Evolutionary conservation across 441 rosid genomes (phyloP), one percentile per base, ranked within the genome.

Genomic region (Populus trichocarpa): DNA sequence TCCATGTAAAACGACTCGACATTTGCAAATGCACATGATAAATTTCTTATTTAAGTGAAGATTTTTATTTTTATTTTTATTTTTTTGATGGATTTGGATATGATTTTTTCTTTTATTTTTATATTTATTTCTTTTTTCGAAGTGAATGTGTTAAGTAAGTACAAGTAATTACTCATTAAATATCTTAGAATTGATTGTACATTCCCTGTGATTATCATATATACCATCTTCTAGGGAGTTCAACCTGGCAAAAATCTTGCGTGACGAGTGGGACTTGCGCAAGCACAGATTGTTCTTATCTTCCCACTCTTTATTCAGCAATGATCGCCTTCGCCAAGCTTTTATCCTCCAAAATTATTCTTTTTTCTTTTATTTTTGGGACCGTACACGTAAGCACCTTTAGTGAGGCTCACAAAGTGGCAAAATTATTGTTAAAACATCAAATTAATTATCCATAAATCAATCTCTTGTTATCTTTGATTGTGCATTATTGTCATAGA

Each of bases 231-330:
- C 32, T 33, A 1, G 8, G 8, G 8, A 33, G 8, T 33, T 33
- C 36, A 33, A 33, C 36, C 77, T 72, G 81, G 75, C 40, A 79
- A 35, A 35, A 77, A 75, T 74, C 73, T 76, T 73, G 77, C 84
- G 75, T 70, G 71, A 4, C 61, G 74, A 71, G 66, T 75, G 50
- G 75, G 65, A 0, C 2, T 28, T 50, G 77, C 2, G 1, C 10
- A 18, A 4, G 66, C 28, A 79, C 74, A 67, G 75, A 40, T 81
- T 78, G 81, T 83, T 78, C 86, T 86, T 57, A 76, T 86, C 89
- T 79, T 81, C 64, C 65, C 70, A 65, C 67, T 28, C 77, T 42
- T 22, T 38, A 69, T 25, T 67, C 71, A 70, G 71, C 80, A 67
- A 74, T 50, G 65, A 84, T 69, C 76, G 40, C 40, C 42, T 40